These are phyloP conservation scores for Tubosaeta sp. DNA, from an alignment of 768 basidiomycete genomes.

Conservation along the genomic window DNA sequence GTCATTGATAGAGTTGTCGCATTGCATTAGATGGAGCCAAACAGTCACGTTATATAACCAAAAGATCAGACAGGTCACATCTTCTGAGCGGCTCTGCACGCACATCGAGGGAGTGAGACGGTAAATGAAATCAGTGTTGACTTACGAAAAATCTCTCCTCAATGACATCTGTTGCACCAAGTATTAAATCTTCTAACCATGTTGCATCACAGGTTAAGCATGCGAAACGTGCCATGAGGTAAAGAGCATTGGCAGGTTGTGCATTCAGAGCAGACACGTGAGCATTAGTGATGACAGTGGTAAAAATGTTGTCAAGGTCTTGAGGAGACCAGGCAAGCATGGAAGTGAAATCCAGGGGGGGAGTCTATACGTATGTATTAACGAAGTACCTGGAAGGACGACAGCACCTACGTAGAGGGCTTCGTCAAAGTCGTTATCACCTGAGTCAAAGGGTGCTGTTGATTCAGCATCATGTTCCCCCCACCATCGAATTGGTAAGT, in stretches of 20 bases:
- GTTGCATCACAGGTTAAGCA: conserved; percentile 82
- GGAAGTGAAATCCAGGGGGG: conserved; percentile 67
- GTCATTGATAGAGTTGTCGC: conserved; percentile 72
- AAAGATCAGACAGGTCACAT: conserved; percentile 82
- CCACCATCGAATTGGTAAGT: conserved; percentile 65
- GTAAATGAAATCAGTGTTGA: conserved; percentile 11
- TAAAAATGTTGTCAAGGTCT: conserved; percentile 71
- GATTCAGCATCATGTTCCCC: conserved; percentile 43
- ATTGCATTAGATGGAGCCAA: conserved; percentile 88
- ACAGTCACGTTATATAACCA: conserved; percentile 93
- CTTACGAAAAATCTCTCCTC: conserved; percentile 91
- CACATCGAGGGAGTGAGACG: conserved; percentile 9
- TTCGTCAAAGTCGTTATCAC: conserved; percentile 48
- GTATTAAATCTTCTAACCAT: conserved; percentile 90
- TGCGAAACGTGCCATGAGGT: conserved; percentile 91
- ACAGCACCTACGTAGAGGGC: conserved; percentile 42
- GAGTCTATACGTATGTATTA: conserved; percentile 47
- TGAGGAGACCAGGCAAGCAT: conserved; percentile 93
- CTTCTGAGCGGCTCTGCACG: conserved; percentile 72
- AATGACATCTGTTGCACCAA: conserved; percentile 87
- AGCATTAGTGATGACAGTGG: conserved; percentile 76
- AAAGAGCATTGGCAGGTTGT: conserved; percentile 88
- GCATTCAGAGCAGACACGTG: conserved; percentile 66
- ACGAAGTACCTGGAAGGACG: not conserved
- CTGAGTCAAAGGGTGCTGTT: conserved; percentile 43